Percentiles rank a stretch among this genome's conserved stretches.
Conservation (phyloP, 2,329 filamentous ascomycete genomes). For the Paraphoma sp. region DNA sequence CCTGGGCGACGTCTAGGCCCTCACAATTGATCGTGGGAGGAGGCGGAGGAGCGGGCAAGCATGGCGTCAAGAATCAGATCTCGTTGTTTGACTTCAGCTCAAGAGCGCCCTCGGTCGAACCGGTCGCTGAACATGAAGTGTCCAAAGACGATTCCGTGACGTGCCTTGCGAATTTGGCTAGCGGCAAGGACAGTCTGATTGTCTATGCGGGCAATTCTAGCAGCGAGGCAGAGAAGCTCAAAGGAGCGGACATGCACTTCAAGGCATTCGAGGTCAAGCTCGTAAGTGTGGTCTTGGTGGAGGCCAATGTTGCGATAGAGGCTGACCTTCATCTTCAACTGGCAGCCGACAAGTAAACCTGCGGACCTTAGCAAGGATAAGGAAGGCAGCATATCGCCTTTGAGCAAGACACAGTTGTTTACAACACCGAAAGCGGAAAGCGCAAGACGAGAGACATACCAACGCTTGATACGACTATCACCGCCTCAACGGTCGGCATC, state of each 20-base stretch:
- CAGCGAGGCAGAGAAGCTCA: conserved; percentile 71
- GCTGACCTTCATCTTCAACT: not conserved
- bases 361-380: conserved; percentile 38
- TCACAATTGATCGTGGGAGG: conserved; percentile 80
- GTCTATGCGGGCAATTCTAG: conserved; percentile 78
- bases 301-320: not conserved
- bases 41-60: conserved; percentile 76
- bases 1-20: conserved; percentile 80
- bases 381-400: conserved; percentile 48
- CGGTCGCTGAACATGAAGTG: conserved; percentile 75
- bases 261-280: conserved; percentile 73
- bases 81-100: conserved; percentile 72
- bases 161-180: conserved; percentile 73
- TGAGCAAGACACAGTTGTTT: conserved; percentile 62
- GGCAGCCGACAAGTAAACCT: conserved; percentile 51
- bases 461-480: conserved; percentile 64
- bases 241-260: conserved; percentile 84
- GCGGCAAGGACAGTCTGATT: conserved; percentile 60
- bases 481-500: conserved; percentile 57
- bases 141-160: conserved; percentile 90
- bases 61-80: conserved; percentile 79
- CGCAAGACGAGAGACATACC: conserved; percentile 64
- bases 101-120: conserved; percentile 64
- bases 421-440: conserved; percentile 44
- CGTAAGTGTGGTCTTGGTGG: not conserved